Evolutionary conservation across 495 filamentous ascomycete genomes (phyloP).

Genomic region (Daldinia loculata): DNA sequence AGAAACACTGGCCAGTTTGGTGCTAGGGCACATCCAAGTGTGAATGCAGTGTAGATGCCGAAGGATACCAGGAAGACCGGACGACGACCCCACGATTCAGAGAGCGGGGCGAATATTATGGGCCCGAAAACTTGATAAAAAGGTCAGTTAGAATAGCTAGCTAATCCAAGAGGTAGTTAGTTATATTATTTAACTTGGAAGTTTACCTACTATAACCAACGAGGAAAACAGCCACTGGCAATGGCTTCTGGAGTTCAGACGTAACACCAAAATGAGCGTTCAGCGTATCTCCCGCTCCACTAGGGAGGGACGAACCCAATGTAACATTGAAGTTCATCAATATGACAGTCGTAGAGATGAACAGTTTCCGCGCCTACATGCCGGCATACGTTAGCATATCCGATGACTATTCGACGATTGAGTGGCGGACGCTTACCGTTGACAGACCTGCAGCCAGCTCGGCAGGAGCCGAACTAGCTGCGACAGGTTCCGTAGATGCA

Average conservation of each 20-base stretch:
- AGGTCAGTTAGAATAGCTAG: background rate
- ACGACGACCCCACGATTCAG: constrained; percentile 77
- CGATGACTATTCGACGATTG: background rate
- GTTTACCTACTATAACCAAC: constrained; percentile 55
- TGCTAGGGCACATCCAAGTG: constrained; percentile 79
- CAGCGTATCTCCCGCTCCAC: constrained; percentile 8
- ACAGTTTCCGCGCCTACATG: background rate
- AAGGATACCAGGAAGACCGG: constrained; percentile 75
- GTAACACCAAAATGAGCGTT: constrained; percentile 4
- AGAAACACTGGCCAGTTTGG: constrained; percentile 52
- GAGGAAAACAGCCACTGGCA: constrained; percentile 58
- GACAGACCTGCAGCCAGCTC: background rate
- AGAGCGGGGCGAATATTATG: constrained; percentile 53
- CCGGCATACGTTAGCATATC: background rate
- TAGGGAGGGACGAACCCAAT: constrained; percentile 17
- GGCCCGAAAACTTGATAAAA: constrained; percentile 51
- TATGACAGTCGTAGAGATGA: background rate
- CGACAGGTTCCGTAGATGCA: constrained; percentile 1
- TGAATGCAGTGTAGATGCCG: constrained; percentile 71
- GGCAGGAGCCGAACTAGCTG: background rate
- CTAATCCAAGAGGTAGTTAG: background rate
- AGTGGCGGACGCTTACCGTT: background rate
- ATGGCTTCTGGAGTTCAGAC: background rate
- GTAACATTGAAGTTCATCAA: constrained; percentile 8
- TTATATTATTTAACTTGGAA: background rate